phyloP scores from a whole-genome alignment of 2,329 filamentous ascomycete species.

The Pyricularia sp. region DNA sequence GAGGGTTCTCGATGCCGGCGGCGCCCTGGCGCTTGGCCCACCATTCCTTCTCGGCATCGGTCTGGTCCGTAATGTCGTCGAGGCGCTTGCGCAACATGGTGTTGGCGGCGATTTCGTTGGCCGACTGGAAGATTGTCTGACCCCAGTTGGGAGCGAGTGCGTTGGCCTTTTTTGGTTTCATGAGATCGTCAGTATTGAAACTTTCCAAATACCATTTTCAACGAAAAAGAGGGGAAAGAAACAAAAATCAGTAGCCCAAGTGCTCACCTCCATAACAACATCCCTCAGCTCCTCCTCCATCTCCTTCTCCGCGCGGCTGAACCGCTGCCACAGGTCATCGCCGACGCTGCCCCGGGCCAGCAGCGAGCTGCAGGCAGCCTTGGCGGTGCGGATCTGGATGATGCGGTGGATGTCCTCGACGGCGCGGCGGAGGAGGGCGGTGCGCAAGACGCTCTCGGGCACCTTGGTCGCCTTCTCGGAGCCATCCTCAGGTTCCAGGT shows the following conservation, averaged over 20 bases:
- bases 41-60: conserved; percentile 69
- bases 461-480: conserved; percentile 53
- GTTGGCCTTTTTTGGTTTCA: conserved; percentile 54
- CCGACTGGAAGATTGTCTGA: conserved; percentile 89
- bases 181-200: not conserved
- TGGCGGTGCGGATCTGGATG: conserved; percentile 75
- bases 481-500: conserved; percentile 49
- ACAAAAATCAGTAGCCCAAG: not conserved
- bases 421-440: conserved; percentile 77
- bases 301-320: conserved; percentile 86
- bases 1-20: conserved; percentile 24
- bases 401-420: conserved; percentile 89
- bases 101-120: conserved; percentile 91
- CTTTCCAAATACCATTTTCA: not conserved
- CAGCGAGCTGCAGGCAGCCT: conserved; percentile 72
- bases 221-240: too few species aligned
- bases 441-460: conserved; percentile 75
- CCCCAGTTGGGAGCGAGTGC: conserved; percentile 83
- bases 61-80: conserved; percentile 59
- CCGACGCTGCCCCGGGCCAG: conserved; percentile 86
- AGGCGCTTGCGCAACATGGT: conserved; percentile 60
- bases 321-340: conserved; percentile 90
- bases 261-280: conserved; percentile 72
- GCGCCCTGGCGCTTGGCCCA: conserved; percentile 73
- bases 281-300: conserved; percentile 93